A percentile compares a stretch with the other conserved stretches of the same genome.
These are phyloP conservation scores for Agrostemma githago DNA, from an alignment of 148 eudicot species.

Conservation along the genomic window DNA sequence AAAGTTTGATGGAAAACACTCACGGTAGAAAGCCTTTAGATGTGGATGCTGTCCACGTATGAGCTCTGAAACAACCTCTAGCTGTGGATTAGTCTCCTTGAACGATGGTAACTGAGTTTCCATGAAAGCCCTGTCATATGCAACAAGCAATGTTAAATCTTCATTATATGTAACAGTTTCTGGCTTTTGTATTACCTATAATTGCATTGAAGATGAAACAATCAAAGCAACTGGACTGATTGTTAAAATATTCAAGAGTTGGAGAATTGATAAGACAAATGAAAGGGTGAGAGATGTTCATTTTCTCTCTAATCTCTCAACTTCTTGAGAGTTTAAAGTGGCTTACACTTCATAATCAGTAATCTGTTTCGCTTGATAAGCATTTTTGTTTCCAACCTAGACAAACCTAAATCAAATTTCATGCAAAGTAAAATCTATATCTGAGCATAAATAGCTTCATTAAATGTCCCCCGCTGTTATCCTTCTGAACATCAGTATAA, in stretches of 20 bases:
- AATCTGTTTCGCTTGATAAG: background rate
- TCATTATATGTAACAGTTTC: background rate
- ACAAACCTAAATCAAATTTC: background rate
- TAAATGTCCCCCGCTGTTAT: background rate
- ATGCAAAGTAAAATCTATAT: background rate
- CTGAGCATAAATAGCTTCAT: background rate
- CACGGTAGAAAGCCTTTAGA: slow-evolving; percentile 71
- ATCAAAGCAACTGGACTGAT: background rate
- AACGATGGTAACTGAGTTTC: slow-evolving; percentile 58
- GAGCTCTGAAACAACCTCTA: slow-evolving; percentile 71
- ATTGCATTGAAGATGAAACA: background rate
- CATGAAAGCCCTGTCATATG: slow-evolving; percentile 64
- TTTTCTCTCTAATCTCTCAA: background rate
- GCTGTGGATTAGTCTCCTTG: slow-evolving; percentile 74
- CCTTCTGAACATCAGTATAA: background rate
- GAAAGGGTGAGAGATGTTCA: background rate
- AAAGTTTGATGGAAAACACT: slow-evolving; percentile 24
- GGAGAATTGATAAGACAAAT: background rate
- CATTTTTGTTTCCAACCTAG: background rate
- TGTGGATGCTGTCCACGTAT: slow-evolving; percentile 90
- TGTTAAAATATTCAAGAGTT: background rate
- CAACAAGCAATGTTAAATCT: background rate
- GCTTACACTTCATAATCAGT: background rate
- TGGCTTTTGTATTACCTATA: background rate
- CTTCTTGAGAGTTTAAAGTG: background rate